Evolutionary conservation across 2,329 filamentous ascomycete species (phyloP).

Genomic region (Coniochaeta pulveracea): DNA sequence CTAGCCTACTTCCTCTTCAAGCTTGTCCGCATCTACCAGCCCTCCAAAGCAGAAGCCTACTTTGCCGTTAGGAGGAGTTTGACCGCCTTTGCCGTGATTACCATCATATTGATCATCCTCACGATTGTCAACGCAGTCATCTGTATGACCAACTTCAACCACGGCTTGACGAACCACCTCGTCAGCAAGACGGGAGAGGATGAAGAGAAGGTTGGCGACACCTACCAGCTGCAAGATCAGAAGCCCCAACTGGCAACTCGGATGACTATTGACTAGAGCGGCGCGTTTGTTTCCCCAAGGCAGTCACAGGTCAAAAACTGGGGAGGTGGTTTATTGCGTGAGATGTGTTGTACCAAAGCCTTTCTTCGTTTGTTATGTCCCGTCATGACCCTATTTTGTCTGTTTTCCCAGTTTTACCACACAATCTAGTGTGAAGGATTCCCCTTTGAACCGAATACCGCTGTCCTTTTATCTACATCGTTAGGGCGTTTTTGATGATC

Average conservation of each 20-base stretch:
- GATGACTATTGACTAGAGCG: constrained; percentile 57
- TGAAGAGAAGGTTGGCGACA: constrained; percentile 45
- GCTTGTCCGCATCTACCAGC: constrained; percentile 86
- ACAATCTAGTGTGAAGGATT: too few relatives aligned
- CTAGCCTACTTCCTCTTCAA: constrained; percentile 98
- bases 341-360: too few relatives aligned
- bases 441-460: too few relatives aligned
- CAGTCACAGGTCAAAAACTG: too few relatives aligned
- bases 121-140: constrained; percentile 81
- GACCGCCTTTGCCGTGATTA: constrained; percentile 89
- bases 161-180: constrained; percentile 81
- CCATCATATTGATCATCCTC: constrained; percentile 74
- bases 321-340: too few relatives aligned
- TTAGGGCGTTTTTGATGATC: too few relatives aligned
- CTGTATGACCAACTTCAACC: constrained; percentile 84
- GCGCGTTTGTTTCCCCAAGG: too few relatives aligned
- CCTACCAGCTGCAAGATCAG: constrained; percentile 44
- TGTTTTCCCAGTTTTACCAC: too few relatives aligned
- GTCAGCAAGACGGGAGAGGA: constrained; percentile 35
- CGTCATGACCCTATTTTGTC: too few relatives aligned
- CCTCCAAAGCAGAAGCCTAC: constrained; percentile 49
- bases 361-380: too few relatives aligned
- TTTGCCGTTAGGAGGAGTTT: constrained; percentile 70
- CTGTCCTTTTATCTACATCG: too few relatives aligned
- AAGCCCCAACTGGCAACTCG: constrained; percentile 42